Evolutionary conservation across 805 yeast species (phyloP).

Genomic region (Maudiozyma pseudohumilis): DNA sequence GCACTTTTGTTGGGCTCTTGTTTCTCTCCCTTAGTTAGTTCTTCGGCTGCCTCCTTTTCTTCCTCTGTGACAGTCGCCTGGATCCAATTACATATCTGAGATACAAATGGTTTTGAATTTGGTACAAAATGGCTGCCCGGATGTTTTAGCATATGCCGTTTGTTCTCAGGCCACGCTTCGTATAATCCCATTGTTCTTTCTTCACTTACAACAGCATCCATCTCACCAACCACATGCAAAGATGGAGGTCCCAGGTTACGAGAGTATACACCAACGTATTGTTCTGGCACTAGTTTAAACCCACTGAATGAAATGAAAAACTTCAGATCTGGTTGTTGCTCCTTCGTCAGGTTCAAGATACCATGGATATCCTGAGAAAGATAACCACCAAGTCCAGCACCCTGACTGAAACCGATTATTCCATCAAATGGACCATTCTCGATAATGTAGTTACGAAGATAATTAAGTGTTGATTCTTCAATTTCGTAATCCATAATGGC

Average conservation of each 20-base stretch:
- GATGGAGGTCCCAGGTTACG: slow-evolving; percentile 32
- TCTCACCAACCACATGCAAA: slow-evolving; percentile 74
- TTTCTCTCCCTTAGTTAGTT: not conserved
- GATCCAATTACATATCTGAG: slow-evolving; percentile 30
- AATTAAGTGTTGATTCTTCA: slow-evolving; percentile 30
- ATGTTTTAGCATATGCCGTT: slow-evolving; percentile 51
- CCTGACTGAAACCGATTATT: slow-evolving; percentile 84
- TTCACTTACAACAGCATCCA: slow-evolving; percentile 79
- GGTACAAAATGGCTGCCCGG: slow-evolving; percentile 98
- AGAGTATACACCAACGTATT: slow-evolving; percentile 15
- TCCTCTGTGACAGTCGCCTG: slow-evolving; percentile 4
- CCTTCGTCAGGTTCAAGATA: slow-evolving; percentile 29
- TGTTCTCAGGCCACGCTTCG: slow-evolving; percentile 35
- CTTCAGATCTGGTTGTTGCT: slow-evolving; percentile 40
- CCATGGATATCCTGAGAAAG: slow-evolving; percentile 45
- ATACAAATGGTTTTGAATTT: slow-evolving; percentile 46
- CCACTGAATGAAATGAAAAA: slow-evolving; percentile 76
- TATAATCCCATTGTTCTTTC: slow-evolving; percentile 53
- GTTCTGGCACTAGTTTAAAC: slow-evolving; percentile 28
- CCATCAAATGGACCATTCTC: slow-evolving; percentile 74
- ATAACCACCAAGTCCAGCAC: slow-evolving; percentile 71
- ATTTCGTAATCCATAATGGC: slow-evolving; percentile 16
- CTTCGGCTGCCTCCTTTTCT: not conserved
- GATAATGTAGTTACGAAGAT: slow-evolving; percentile 36
- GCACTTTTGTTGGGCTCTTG: slow-evolving; percentile 6